Conservation (phyloP, 164 flowering plant genomes). For the Taxillus chinensis region DNA sequence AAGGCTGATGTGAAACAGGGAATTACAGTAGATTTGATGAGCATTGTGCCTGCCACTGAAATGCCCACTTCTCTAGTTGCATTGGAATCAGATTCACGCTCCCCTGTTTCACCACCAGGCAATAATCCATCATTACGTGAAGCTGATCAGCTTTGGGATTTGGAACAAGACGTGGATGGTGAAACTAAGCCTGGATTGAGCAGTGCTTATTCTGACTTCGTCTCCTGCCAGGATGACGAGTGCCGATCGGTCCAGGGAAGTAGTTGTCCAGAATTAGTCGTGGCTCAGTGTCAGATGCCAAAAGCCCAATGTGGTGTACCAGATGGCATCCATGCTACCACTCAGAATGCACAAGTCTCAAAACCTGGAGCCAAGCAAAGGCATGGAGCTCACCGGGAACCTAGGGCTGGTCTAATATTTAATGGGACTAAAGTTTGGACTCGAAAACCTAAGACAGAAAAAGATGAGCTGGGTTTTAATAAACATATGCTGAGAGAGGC, state of each 20-base stretch:
- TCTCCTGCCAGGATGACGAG: conserved; percentile 19
- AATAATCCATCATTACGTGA: conserved; percentile 14
- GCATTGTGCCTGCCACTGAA: conserved; percentile 15
- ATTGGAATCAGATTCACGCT: conserved; percentile 15
- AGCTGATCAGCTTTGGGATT: conserved; percentile 7
- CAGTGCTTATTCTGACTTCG: conserved; percentile 10
- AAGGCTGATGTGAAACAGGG: conserved; percentile 16
- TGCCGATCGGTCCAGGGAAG: conserved; percentile 15
- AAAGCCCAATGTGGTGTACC: conserved; percentile 26
- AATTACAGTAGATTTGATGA: not conserved
- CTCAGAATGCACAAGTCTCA: conserved; percentile 22
- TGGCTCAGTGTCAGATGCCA: conserved; percentile 24
- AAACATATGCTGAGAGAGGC: conserved; percentile 12
- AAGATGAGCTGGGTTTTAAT: conserved; percentile 18
- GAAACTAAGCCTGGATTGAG: conserved; percentile 11
- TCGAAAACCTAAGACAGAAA: conserved; percentile 38
- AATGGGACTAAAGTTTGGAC: conserved; percentile 58
- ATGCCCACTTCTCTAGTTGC: conserved; percentile 15
- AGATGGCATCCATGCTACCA: conserved; percentile 29
- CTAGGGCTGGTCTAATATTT: conserved; percentile 16
- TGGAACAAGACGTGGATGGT: conserved; percentile 20
- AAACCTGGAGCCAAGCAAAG: conserved; percentile 32
- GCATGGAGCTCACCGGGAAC: conserved; percentile 26
- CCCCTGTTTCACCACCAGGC: conserved; percentile 14
- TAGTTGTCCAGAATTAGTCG: conserved; percentile 15